Evolutionary conservation across 2,329 filamentous ascomycete genomes (phyloP).

Genomic region (Aureobasidium sp.): DNA sequence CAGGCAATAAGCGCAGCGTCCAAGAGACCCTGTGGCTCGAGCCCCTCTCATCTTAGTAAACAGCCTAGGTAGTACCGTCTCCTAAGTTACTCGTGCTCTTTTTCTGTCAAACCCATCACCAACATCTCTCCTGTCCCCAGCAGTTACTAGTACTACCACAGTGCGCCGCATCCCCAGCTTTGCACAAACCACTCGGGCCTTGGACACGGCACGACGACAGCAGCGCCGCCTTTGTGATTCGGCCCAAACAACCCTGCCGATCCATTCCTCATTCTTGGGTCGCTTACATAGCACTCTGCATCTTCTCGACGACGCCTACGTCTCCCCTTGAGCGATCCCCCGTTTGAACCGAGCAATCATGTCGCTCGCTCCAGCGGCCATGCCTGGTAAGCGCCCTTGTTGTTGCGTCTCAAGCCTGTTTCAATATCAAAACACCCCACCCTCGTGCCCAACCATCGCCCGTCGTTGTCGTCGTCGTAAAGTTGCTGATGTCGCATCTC

Average conservation of each 20-base stretch:
- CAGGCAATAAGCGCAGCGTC: not conserved
- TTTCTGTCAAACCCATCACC: conserved; percentile 1
- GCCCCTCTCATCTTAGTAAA: conserved; percentile 9
- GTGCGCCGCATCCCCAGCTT: not conserved
- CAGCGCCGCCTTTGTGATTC: not conserved
- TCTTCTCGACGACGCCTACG: not conserved
- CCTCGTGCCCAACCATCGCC: not conserved
- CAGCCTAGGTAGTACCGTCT: not conserved
- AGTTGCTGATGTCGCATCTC: conserved; percentile 7
- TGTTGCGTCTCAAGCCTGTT: conserved; percentile 10
- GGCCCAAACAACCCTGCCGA: not conserved
- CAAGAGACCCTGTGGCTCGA: not conserved
- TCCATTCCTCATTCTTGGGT: conserved; percentile 10
- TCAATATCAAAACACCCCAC: conserved; percentile 6
- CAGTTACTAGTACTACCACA: not conserved
- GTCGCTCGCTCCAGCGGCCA: conserved; percentile 34
- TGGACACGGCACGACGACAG: not conserved
- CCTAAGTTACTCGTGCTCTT: conserved; percentile 2
- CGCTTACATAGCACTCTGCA: conserved; percentile 10
- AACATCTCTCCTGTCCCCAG: conserved; percentile 6
- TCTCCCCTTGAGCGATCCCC: not conserved
- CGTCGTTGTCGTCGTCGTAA: not conserved
- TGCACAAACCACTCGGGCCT: not conserved
- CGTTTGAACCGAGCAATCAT: conserved; percentile 20
- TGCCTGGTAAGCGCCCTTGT: conserved; percentile 27